Evolutionary conservation across 2,329 filamentous ascomycete genomes (phyloP).

Genomic region (Fusarium buxicola): DNA sequence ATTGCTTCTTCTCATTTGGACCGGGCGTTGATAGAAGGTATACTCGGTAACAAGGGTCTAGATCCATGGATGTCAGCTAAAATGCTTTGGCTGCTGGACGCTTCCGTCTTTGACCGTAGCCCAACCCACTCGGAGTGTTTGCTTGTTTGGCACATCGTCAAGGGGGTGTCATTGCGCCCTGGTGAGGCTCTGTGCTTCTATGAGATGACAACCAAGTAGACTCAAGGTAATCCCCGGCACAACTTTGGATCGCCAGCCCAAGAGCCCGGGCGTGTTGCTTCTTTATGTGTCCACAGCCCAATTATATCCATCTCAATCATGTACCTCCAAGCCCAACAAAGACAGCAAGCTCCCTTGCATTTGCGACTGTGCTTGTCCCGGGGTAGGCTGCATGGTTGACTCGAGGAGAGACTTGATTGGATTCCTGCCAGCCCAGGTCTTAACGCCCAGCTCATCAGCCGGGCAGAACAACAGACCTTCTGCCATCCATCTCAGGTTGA

Average conservation of each 20-base stretch:
- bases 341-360: conserved; percentile 6
- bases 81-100: not conserved
- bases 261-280: not conserved
- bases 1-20: conserved; percentile 12
- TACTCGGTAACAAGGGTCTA: conserved; percentile 19
- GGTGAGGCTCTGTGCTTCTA: conserved; percentile 32
- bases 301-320: too few species aligned
- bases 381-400: conserved; percentile 30
- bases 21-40: conserved; percentile 21
- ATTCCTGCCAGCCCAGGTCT: conserved; percentile 1
- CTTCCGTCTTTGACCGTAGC: not conserved
- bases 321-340: conserved; percentile 1
- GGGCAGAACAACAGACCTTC: conserved; percentile 40
- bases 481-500: conserved; percentile 33
- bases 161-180: conserved; percentile 8
- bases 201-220: conserved; percentile 11
- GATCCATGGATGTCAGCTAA: conserved; percentile 21
- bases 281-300: too few species aligned
- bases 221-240: conserved; percentile 3
- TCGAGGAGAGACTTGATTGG: conserved; percentile 26
- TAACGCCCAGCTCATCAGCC: conserved; percentile 36
- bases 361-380: not conserved
- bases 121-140: conserved; percentile 3
- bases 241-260: conserved; percentile 15
- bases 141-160: conserved; percentile 4